Conservation (phyloP, 129 eudicot genomes). For the Silybum marianum region DNA sequence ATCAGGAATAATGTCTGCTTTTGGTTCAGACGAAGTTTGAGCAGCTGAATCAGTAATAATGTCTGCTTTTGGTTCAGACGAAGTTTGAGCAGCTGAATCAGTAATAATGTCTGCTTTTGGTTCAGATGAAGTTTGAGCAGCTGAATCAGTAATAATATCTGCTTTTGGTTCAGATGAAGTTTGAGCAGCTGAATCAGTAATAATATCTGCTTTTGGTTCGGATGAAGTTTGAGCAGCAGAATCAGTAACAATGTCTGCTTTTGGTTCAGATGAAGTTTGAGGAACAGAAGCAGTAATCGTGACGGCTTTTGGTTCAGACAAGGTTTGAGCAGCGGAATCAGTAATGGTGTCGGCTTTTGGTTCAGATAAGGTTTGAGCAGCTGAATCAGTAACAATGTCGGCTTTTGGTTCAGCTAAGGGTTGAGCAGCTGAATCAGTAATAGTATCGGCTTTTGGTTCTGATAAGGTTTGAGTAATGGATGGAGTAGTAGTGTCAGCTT, state of each 20-base stretch:
- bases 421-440: not conserved
- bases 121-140: not conserved
- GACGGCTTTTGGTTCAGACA: not conserved
- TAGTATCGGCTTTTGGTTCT: not conserved
- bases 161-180: conserved; percentile 1
- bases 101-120: not conserved
- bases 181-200: not conserved
- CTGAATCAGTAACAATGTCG: not conserved
- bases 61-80: not conserved
- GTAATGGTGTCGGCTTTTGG: not conserved
- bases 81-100: not conserved
- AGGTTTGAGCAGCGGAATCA: not conserved
- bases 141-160: not conserved
- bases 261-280: not conserved
- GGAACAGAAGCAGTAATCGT: not conserved
- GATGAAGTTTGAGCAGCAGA: not conserved
- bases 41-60: not conserved
- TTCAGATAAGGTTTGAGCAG: not conserved
- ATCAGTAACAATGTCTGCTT: not conserved
- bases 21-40: not conserved
- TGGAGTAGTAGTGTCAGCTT: not conserved
- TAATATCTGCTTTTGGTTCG: not conserved
- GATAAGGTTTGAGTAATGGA: not conserved
- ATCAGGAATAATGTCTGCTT: not conserved
- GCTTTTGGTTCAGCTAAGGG: conserved; percentile 3